phyloP scores from a whole-genome alignment of 192 early-diverging fungal genomes.

The Coemansia reversa region DNA sequence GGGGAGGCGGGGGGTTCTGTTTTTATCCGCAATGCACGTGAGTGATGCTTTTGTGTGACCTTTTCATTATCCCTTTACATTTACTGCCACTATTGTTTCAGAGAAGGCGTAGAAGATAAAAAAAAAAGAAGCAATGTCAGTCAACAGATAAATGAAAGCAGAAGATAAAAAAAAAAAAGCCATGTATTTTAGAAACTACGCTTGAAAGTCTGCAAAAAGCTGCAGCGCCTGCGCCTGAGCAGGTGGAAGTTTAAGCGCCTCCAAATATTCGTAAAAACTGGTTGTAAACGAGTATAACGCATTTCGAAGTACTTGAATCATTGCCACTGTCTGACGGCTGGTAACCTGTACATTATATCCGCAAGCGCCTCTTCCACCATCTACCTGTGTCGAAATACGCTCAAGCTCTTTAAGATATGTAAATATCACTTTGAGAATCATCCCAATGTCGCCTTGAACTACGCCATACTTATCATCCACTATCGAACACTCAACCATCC shows the following conservation, averaged over 20 bases:
- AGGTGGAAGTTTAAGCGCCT: slow-evolving; percentile 42
- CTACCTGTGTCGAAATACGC: slow-evolving; percentile 13
- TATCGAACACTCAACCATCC: slow-evolving; percentile 45
- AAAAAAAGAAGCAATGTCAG: background rate
- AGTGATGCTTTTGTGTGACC: background rate
- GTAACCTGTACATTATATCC: slow-evolving; percentile 31
- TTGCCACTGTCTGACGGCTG: slow-evolving; percentile 36
- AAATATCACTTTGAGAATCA: slow-evolving; percentile 30
- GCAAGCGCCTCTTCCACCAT: slow-evolving; percentile 3
- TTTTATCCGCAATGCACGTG: background rate
- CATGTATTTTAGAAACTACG: slow-evolving; percentile 7
- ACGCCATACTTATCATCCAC: slow-evolving; percentile 48
- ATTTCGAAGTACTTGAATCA: slow-evolving; percentile 51
- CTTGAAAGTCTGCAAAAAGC: slow-evolving; percentile 50
- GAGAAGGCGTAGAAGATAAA: background rate
- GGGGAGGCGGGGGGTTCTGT: too few species aligned
- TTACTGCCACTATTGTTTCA: background rate
- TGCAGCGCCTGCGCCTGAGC: slow-evolving; percentile 36
- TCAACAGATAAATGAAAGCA: background rate
- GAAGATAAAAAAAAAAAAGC: background rate
- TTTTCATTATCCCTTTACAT: too few species aligned
- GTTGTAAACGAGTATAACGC: slow-evolving; percentile 40
- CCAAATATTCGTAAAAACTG: slow-evolving; percentile 45
- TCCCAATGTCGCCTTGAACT: slow-evolving; percentile 44
- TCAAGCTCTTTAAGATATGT: slow-evolving; percentile 43